Evolutionary conservation across 148 eudicot genomes (phyloP).

Genomic region (Bassia scoparia): DNA sequence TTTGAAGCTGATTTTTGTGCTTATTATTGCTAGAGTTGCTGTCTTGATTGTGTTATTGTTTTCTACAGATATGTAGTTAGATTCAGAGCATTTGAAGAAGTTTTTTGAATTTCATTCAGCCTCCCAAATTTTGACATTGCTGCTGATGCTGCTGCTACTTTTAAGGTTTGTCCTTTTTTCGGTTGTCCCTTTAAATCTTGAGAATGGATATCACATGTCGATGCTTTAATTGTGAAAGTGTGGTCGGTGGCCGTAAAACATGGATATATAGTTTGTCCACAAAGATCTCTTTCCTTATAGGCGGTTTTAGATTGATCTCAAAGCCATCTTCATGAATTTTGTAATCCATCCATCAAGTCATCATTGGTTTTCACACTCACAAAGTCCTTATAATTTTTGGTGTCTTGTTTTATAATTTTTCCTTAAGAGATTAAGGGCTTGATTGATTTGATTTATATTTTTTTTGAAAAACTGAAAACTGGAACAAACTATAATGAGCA

Average conservation of each 20-base stretch:
- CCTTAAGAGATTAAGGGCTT: too few relatives aligned
- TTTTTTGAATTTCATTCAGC: constrained; percentile 80
- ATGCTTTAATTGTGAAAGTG: not conserved
- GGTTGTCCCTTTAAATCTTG: not conserved
- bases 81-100: constrained; percentile 86
- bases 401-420: too few relatives aligned
- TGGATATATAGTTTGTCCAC: not conserved
- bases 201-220: not conserved
- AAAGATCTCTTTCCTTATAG: not conserved
- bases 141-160: constrained; percentile 96
- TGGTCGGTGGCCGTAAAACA: not conserved
- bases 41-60: not conserved
- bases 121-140: constrained; percentile 97
- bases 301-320: not conserved
- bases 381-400: too few relatives aligned
- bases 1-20: not conserved
- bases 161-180: constrained; percentile 56
- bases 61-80: constrained; percentile 74
- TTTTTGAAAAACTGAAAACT: too few relatives aligned
- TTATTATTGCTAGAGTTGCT: not conserved
- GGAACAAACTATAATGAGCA: too few relatives aligned
- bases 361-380: too few relatives aligned
- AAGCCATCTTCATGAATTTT: not conserved
- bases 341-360: too few relatives aligned
- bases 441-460: too few relatives aligned